Evolutionary conservation across 352 stramenopile genomes (phyloP), one percentile per base, ranked within the genome.

Genomic region (Globisporangium sylvaticum): DNA sequence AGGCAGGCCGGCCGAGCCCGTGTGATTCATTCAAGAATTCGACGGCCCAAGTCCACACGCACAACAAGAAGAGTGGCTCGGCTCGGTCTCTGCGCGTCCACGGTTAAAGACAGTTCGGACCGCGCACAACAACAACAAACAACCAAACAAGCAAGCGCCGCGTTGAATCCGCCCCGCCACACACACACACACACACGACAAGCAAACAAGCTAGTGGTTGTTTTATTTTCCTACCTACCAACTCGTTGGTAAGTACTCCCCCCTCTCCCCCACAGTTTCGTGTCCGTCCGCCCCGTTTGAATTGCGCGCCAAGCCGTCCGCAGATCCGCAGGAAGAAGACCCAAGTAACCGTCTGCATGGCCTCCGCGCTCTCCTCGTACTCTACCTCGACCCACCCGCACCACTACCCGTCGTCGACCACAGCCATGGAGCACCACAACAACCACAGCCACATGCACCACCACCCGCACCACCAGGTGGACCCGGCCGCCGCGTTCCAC

Each of bases 401-500:
- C 34, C 20, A 46, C 15, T 44, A 44, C 22, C 3, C 52, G 4
- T 8, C 37, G 18, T 8, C 37, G 18, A 25, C 27, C n/a, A 25
- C 15, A 24, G 54, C 20, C 31, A 69, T 69, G 64, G 60, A 71
- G 64, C 63, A 66, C 39, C 66, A 68, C 44, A 55, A 58, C 52
- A 55, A 62, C 52, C 65, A 57, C 57, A 22, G 53, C 39, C 57
- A 56, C 37, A 52, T 24, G 12, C 34, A 67, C 52, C 50, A 60
- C 34, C 32, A 68, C 12, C 25, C 56, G 52, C 68, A 83, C 58
- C 64, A 69, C 63, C 57, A 62, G 22, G 69, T 81, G 22, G 79
- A 85, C 60, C 66, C 73, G 7, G 24, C 62, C 46, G 53, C 20
- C 27, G 54, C 77, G 50, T 84, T 83, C 65, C 80, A 78, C 70